Conservation (phyloP, 139 green algal species). For the Chlamydomonas sp. region DNA sequence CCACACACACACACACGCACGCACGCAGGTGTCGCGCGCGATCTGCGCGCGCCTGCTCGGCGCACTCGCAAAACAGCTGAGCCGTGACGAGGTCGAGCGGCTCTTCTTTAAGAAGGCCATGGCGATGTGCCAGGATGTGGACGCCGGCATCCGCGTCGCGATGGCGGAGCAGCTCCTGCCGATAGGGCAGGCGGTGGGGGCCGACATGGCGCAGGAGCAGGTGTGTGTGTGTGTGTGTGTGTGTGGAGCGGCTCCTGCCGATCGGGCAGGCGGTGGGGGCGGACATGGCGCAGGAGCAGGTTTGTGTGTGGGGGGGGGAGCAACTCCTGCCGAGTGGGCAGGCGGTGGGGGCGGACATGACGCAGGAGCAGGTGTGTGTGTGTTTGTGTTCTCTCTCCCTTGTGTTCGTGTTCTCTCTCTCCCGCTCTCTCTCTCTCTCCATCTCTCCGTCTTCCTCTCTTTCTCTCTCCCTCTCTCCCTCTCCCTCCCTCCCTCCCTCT, state of each 20-base stretch:
- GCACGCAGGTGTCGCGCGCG: constrained; percentile 22
- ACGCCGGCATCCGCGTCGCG: constrained; percentile 24
- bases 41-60: constrained; percentile 37
- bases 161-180: constrained; percentile 23
- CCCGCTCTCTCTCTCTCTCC: too few species aligned
- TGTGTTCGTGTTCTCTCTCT: too few species aligned
- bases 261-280: constrained; percentile 16
- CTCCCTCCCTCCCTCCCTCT: too few species aligned
- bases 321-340: constrained; percentile 25
- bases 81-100: constrained; percentile 31
- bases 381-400: too few species aligned
- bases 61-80: constrained; percentile 22
- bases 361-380: too few species aligned
- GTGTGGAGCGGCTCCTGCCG: constrained; percentile 20
- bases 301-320: too few species aligned
- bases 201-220: constrained; percentile 18
- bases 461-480: too few species aligned
- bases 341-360: constrained; percentile 14
- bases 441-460: too few species aligned
- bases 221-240: too few species aligned
- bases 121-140: constrained; percentile 42
- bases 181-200: constrained; percentile 17
- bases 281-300: constrained; percentile 19
- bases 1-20: too few species aligned
- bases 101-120: constrained; percentile 36